Evolutionary conservation across 768 basidiomycete species (phyloP).

Genomic region (Serendipita sp.): DNA sequence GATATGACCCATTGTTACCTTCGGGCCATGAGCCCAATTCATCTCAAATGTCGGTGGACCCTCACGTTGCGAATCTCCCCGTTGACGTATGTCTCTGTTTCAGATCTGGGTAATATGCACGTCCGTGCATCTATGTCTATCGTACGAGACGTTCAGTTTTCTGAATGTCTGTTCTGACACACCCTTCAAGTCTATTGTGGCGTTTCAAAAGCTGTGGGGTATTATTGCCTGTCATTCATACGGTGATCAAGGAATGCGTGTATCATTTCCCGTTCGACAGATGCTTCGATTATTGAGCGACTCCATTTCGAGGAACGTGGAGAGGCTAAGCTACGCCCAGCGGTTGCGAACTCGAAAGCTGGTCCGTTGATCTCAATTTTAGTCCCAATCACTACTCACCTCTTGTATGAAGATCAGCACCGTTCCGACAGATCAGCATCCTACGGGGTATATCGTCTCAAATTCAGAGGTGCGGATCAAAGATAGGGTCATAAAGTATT

Average conservation of each 20-base stretch:
- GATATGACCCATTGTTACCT: slow-evolving; percentile 76
- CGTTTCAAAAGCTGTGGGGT: slow-evolving; percentile 68
- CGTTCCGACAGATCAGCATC: slow-evolving; percentile 46
- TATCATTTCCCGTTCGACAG: slow-evolving; percentile 71
- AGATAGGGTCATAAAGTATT: background rate
- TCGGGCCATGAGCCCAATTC: slow-evolving; percentile 79
- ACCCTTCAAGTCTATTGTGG: slow-evolving; percentile 48
- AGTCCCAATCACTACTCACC: background rate
- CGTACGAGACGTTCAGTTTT: slow-evolving; percentile 24
- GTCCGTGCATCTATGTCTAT: slow-evolving; percentile 79
- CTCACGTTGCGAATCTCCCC: background rate
- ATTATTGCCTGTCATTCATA: slow-evolving; percentile 67
- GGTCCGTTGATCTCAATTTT: slow-evolving; percentile 25
- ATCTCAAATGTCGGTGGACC: slow-evolving; percentile 45
- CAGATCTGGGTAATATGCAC: slow-evolving; percentile 66
- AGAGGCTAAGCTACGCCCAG: slow-evolving; percentile 61
- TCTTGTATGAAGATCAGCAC: slow-evolving; percentile 42
- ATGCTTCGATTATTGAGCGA: slow-evolving; percentile 68
- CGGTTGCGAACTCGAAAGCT: slow-evolving; percentile 61
- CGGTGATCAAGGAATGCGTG: slow-evolving; percentile 62
- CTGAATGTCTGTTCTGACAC: background rate
- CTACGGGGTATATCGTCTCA: slow-evolving; percentile 63
- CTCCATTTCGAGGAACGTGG: slow-evolving; percentile 64
- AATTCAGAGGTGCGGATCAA: slow-evolving; percentile 34
- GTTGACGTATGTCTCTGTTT: background rate